A percentile compares a stretch with the other conserved stretches of the same genome.
These are phyloP conservation scores for Xylaria venustula DNA, from an alignment of 495 filamentous ascomycete species.

Conservation along the genomic window DNA sequence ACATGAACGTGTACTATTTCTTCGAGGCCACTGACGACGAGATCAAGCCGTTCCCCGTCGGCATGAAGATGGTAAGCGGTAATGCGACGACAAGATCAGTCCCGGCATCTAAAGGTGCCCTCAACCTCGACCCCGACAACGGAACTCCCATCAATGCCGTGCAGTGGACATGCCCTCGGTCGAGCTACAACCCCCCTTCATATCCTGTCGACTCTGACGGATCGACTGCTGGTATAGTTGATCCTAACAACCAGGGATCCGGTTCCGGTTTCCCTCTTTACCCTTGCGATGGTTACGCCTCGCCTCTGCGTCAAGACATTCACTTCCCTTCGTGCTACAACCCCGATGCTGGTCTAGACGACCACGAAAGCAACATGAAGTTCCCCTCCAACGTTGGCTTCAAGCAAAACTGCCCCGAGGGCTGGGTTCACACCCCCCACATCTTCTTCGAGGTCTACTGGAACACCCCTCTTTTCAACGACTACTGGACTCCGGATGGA, in stretches of 20 bases:
- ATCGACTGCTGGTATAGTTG: constrained; percentile 45
- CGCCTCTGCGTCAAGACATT: constrained; percentile 56
- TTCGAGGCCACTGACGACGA: constrained; percentile 57
- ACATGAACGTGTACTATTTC: constrained; percentile 71
- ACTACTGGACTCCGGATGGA: constrained; percentile 54
- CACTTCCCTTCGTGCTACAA: constrained; percentile 59
- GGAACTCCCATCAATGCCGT: constrained; percentile 41
- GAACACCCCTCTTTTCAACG: constrained; percentile 54
- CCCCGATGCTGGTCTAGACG: constrained; percentile 53
- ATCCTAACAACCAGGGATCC: constrained; percentile 47
- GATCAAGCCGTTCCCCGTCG: constrained; percentile 64
- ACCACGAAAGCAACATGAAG: constrained; percentile 52
- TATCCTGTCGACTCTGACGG: constrained; percentile 48
- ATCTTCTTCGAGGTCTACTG: constrained; percentile 72
- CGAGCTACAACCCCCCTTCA: constrained; percentile 50
- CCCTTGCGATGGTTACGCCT: constrained; percentile 51
- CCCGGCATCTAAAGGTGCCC: constrained; percentile 30
- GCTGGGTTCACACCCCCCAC: constrained; percentile 55
- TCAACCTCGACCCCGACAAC: constrained; percentile 40
- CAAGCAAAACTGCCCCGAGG: constrained; percentile 59
- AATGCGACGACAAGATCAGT: constrained; percentile 49
- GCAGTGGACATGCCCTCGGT: constrained; percentile 44
- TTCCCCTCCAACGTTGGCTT: constrained; percentile 51
- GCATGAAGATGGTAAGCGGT: constrained; percentile 71
- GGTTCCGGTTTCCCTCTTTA: constrained; percentile 51